Evolutionary conservation across 2,329 filamentous ascomycete species (phyloP), one percentile per base, ranked within the genome.

Genomic region (Nigrospora sphaerica): DNA sequence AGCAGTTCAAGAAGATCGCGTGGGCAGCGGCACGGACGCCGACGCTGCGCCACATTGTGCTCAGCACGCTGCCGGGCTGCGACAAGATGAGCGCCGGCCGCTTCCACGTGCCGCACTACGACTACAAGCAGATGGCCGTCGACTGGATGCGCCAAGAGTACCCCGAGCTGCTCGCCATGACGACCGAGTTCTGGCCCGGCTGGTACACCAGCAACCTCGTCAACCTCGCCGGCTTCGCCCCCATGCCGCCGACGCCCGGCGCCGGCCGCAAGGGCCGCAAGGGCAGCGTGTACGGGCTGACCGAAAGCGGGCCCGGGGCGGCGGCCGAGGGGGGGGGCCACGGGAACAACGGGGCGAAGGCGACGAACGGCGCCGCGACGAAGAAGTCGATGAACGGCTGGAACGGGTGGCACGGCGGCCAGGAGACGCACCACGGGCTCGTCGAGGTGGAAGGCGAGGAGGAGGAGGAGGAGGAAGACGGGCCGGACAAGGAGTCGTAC

Each of bases 1-100:
- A 49, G 42, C 56, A 59, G 45, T 50, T 50, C 32, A 49, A 50
- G 42, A 53, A 54, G 48, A 44, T 58, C n/a, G 57, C 57, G 0
- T 47, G 47, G 12, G 54, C 54, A 12, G 54, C 54, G 16, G 43
- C 42, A 7, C 37, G 42, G 14, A 46, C 42, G 1, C 13, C 47
- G 0, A 49, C 49, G 2, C 47, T 59, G 9, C 47, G 52, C 34
- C 54, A 57, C 49, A 52, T 52, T 46, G 46, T 59, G 47, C 52
- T 54, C 45, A 54, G 51, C 48, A 56, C 53, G 12, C 51, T 58
- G 28, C 57, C 57, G 42, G 39, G 49, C 43, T 39, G 36, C 13
- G 12, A 13, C 23, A 33, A 46, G 19, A 34, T 53, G 13, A 49
- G 51, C 0, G 37, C 2, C 13, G 52, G 52, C 12, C 53, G 50